Base-by-base conservation (phyloP, 805 yeast species). In the Candida sphagnicola region DNA sequence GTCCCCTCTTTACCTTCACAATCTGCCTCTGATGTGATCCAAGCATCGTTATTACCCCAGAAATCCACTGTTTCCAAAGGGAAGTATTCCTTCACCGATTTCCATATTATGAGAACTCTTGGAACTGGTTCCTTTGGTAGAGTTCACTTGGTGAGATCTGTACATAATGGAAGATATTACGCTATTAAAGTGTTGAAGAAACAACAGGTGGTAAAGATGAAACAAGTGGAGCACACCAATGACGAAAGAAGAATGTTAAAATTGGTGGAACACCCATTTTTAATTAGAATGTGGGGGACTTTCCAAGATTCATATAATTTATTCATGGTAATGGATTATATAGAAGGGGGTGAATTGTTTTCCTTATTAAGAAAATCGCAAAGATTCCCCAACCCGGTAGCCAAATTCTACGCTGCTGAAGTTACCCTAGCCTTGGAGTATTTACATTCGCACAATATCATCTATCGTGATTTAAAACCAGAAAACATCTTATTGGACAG, bases 281-380 rank as follows among this genome's bases (percentile, higher is more conserved):
- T 77, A 46, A 77, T 75, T 44, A 54, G 82, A 40, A 76, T 77
- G 81, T 77, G 82, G 82, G 82, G 82, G n/a, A 77, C 82, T 4
- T 77, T 72, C 50, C 82, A 77, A 53, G 82, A 77, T 49, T 63
- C 76, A 28, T 68, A 67, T 47, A 75, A 75, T 47, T 57, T 77
- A 40, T 77, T 77, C 45, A 76, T 77, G 82, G 74, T 77, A 26
- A 77, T 77, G 82, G 82, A 77, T 51, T 77, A 76, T 56, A 76
- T 77, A 49, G 82, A 77, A 55, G 82, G 82, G 17, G 82, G 82
- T 18, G 82, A 77, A 56, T 62, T 77, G 37, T 77, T 77, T 47
- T 72, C 78, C 2, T 55, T 77, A 31, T 63, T 77, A 46, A 57
- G 82, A 44, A 77, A 77, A 51, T 74, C 80, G 4, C 80, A 75